Evolutionary conservation across 805 yeast species (phyloP), one percentile per base, ranked within the genome.

Genomic region (Clavispora santaluciae): DNA sequence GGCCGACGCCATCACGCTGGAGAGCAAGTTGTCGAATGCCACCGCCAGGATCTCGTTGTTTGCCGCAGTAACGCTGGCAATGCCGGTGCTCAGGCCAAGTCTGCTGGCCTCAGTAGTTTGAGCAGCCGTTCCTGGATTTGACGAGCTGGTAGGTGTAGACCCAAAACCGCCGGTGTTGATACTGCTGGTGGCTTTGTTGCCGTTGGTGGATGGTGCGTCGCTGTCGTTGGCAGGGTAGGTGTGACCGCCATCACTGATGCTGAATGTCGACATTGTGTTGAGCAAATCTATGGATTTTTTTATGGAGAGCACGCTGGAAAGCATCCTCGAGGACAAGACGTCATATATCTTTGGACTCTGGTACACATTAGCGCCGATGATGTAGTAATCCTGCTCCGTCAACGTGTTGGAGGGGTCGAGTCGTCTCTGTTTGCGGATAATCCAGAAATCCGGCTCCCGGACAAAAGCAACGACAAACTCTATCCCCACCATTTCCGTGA

Each of bases 401-500:
- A 70, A 62, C 2, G 75, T 74, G 24, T 72, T 75, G 10, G 68
- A 67, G 6, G 81, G 77, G 25, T 73, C 64, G 4, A 72, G 46
- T 22, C 98, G 66, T 35, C 78, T 65, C 58, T 91, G 97, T 56
- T 90, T 89, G 42, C 95, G 72, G 8, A 91, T 78, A 21, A 91
- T 73, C 97, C 98, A 93, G 50, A 88, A 78, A 54, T 88, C 96
- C 0, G 97, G 98, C 51, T 90, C 98, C 30, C 88, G 68, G 2
- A 82, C 79, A 45, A 76, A 69, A 0, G 81, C 81, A 6, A 93
- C 73, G 1, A 86, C 79, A 54, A 86, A 93, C 62, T 93, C 99
- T 1, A 81, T 61, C 0, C 99, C 99, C 22, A 73, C 76, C 86
- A 93, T 81, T 48, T 84, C 86, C 40, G 69, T 61, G 45, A 93